A percentile compares a stretch with the other conserved stretches of the same genome.
Evolutionary conservation across 179 eudicot species (phyloP).

Genomic region (Beta corolliflora): DNA sequence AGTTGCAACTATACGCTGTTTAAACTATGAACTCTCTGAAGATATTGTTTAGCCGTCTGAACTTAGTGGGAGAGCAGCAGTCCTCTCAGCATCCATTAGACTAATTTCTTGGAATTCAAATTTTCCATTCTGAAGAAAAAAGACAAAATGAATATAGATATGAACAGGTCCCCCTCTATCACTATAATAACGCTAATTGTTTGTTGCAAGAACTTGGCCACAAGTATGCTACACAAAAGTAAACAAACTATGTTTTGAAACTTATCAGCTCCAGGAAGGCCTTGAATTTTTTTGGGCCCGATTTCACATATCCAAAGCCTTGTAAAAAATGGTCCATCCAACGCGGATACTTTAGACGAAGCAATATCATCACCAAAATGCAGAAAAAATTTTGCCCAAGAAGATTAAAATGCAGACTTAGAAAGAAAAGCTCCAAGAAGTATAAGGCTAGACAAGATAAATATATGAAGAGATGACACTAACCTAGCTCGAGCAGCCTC

Average conservation of each 20-base stretch:
- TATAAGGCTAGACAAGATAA: neutral
- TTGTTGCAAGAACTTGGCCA: neutral
- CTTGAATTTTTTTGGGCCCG: neutral
- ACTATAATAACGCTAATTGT: too few relatives aligned
- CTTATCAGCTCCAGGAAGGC: neutral
- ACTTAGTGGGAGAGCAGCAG: too few relatives aligned
- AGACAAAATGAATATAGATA: neutral
- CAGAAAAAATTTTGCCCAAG: neutral
- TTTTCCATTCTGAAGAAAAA: neutral
- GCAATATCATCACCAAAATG: neutral
- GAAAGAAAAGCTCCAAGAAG: neutral
- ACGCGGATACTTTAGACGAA: neutral
- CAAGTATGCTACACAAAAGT: neutral
- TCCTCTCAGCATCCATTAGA: neutral
- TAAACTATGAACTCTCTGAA: neutral
- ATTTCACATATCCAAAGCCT: neutral
- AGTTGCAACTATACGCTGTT: neutral
- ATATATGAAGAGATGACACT: constrained; percentile 18
- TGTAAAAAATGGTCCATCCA: neutral
- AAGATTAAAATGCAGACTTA: neutral
- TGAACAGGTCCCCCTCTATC: neutral
- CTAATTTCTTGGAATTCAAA: neutral
- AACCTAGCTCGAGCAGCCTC: constrained; percentile 99
- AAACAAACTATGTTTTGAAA: neutral
- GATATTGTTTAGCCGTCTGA: too few relatives aligned